Evolutionary conservation across 2,329 filamentous ascomycete genomes (phyloP).

Genomic region (Aspergillus chevalieri): DNA sequence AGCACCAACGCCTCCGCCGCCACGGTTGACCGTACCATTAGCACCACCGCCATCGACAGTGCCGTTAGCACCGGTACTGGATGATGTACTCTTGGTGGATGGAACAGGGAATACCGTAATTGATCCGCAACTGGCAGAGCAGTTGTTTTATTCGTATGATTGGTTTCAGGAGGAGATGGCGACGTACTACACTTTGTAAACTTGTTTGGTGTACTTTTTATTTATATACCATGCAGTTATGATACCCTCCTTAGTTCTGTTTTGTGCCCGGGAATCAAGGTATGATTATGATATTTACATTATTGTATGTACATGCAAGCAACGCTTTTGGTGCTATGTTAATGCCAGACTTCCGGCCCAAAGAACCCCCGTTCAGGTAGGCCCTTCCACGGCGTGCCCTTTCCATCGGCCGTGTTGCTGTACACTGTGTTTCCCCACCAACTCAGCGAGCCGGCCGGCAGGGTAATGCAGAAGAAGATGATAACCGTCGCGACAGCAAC

Average conservation of each 20-base stretch:
- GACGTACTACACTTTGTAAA: constrained; percentile 32
- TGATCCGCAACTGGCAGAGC: constrained; percentile 32
- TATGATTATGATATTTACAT: not conserved
- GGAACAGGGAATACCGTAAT: constrained; percentile 24
- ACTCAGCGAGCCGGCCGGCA: constrained; percentile 31
- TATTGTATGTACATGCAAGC: not conserved
- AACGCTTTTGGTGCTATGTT: not conserved
- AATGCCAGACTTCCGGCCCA: constrained; percentile 26
- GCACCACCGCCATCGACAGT: constrained; percentile 10
- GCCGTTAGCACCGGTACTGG: constrained; percentile 28
- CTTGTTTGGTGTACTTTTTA: constrained; percentile 6
- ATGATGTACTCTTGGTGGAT: constrained; percentile 31
- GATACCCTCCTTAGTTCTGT: not conserved
- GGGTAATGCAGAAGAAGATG: constrained; percentile 41
- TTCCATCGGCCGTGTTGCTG: constrained; percentile 35
- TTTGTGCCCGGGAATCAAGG: not conserved
- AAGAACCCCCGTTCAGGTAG: constrained; percentile 25
- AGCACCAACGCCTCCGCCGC: constrained; percentile 3
- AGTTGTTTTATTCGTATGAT: constrained; percentile 33
- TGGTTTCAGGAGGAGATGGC: constrained; percentile 37
- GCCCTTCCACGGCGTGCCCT: constrained; percentile 29
- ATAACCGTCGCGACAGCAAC: constrained; percentile 39
- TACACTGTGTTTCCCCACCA: constrained; percentile 42
- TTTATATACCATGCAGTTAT: not conserved
- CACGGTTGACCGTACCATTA: not conserved